Base-by-base conservation (phyloP, 2,329 filamentous ascomycete genomes). In the Truncatella angustata region DNA sequence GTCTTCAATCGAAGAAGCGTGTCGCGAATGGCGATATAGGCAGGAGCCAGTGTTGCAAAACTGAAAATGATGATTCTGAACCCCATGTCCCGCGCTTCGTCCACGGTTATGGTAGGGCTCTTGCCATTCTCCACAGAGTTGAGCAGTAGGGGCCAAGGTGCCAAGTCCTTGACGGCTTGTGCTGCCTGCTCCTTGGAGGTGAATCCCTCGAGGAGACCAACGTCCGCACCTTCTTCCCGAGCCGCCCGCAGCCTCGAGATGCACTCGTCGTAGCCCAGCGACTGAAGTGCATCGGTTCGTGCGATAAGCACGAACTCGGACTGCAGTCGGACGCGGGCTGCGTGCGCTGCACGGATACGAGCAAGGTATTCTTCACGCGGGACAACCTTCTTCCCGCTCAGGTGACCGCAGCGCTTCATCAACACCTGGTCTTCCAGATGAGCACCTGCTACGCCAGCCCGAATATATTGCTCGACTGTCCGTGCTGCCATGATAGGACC, bases 381-480 rank as follows among this genome's bases (percentile, higher is more conserved):
- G 7, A 87, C 84, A 11, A 87, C 68, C 52, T 80, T 72, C 66
- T 88, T 88, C 50, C 82, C 81, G 0, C 68, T 66, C 1, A 88
- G 71, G 61, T 88, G 85, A 1, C 85, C 85, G 63, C 84, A 88
- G 9, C 84, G 79, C 69, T 88, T 88, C 40, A 76, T 80, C 39
- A 77, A 70, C 16, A 86, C 60, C 51, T 66, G 63, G 53, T 67
- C 63, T 53, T 67, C 64, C 4, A 70, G 57, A 50, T 70, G 67
- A 10, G 65, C 62, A 18, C 64, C 66, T 2, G 67, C 68, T 12
- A 85, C 77, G 6, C 81, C 80, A 4, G 78, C 72, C 37, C 75
- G 73, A 49, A 77, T 75, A 65, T 83, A 83, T 44, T 74, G 67
- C 46, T 73, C 67, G n/a, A 81, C 76, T 3, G 68, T 69, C 16